Evolutionary conservation across 345 rosid species (phyloP).

Genomic region (Barbarea vulgaris): DNA sequence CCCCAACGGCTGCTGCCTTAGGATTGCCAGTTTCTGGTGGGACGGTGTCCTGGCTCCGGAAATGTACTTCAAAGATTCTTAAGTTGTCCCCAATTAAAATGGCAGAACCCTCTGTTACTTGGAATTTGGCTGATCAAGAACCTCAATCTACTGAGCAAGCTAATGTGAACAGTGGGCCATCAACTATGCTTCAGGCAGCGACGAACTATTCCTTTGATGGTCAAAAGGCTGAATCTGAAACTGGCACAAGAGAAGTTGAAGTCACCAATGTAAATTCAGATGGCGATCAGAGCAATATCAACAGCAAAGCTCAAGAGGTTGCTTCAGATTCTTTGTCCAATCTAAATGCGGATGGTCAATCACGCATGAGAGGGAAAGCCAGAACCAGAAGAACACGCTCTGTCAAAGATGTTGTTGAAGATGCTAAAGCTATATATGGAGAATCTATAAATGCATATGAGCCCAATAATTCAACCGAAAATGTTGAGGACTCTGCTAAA

Average conservation of each 20-base stretch:
- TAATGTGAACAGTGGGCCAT: conserved; percentile 46
- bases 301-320: conserved; percentile 49
- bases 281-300: conserved; percentile 58
- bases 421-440: conserved; percentile 72
- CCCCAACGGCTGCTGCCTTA: conserved; percentile 42
- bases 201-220: conserved; percentile 49
- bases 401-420: conserved; percentile 79
- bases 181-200: conserved; percentile 47
- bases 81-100: conserved; percentile 71
- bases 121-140: conserved; percentile 42
- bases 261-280: conserved; percentile 48
- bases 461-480: conserved; percentile 47
- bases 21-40: conserved; percentile 59
- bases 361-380: conserved; percentile 55
- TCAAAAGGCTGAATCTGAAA: conserved; percentile 49
- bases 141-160: conserved; percentile 37
- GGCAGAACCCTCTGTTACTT: conserved; percentile 46
- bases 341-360: conserved; percentile 49
- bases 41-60: conserved; percentile 74
- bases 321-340: conserved; percentile 59
- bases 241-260: conserved; percentile 50
- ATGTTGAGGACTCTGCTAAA: conserved; percentile 54
- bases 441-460: conserved; percentile 53
- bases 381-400: conserved; percentile 67
- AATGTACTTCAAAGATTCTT: conserved; percentile 82